Percentiles rank a stretch among this genome's conserved stretches.
These are phyloP conservation scores for Botrytis medusae DNA, from an alignment of 2,329 filamentous ascomycete genomes.

Conservation along the genomic window DNA sequence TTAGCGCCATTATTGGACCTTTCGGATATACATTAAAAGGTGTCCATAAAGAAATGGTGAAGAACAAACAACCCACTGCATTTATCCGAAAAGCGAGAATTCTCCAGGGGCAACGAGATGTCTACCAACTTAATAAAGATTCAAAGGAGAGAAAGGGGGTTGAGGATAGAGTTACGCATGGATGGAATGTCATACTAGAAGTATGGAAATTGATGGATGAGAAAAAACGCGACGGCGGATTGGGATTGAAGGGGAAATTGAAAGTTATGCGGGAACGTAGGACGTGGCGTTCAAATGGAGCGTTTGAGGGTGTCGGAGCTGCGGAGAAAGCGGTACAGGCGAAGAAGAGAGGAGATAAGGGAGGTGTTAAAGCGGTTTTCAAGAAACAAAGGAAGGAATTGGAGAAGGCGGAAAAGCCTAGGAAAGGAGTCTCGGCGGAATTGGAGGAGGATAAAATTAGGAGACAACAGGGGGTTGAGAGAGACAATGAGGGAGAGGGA, in stretches of 20 bases:
- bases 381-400: slow-evolving; percentile 48
- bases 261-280: slow-evolving; percentile 43
- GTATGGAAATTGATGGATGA: slow-evolving; percentile 45
- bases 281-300: slow-evolving; percentile 42
- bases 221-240: slow-evolving; percentile 22
- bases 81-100: slow-evolving; percentile 59
- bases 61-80: slow-evolving; percentile 52
- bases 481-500: background rate
- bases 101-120: slow-evolving; percentile 54
- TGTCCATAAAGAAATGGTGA: slow-evolving; percentile 57
- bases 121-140: slow-evolving; percentile 39
- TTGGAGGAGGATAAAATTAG: slow-evolving; percentile 9
- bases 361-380: slow-evolving; percentile 49
- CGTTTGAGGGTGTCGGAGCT: slow-evolving; percentile 50
- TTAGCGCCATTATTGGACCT: slow-evolving; percentile 60
- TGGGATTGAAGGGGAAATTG: slow-evolving; percentile 36
- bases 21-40: slow-evolving; percentile 65
- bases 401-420: slow-evolving; percentile 45
- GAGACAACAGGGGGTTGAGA: background rate
- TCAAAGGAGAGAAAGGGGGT: slow-evolving; percentile 39
- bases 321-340: slow-evolving; percentile 49
- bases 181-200: slow-evolving; percentile 46
- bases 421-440: background rate
- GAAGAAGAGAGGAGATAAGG: slow-evolving; percentile 44
- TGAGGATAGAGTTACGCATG: slow-evolving; percentile 36